phyloP scores from a whole-genome alignment of 495 filamentous ascomycete genomes.

The Daldinia grandis region DNA sequence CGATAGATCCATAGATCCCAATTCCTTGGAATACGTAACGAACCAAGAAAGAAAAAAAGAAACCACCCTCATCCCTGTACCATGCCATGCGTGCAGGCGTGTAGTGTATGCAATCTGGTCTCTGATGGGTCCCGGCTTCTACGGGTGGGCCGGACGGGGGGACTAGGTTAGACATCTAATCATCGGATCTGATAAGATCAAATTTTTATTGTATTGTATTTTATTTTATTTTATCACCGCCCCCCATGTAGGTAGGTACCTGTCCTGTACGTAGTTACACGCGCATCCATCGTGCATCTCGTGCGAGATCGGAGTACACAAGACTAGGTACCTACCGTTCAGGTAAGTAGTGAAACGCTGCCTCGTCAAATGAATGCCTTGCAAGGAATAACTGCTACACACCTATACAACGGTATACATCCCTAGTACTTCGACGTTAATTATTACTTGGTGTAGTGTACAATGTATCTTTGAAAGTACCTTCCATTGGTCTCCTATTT shows the following conservation, averaged over 20 bases:
- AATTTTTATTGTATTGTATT: no score
- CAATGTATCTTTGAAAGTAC: no score
- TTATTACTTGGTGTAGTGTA: no score
- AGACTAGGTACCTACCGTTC: background rate
- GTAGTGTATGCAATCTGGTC: conserved; percentile 13
- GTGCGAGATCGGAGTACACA: conserved; percentile 44
- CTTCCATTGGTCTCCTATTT: no score
- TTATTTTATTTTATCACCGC: no score
- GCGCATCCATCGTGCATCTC: background rate
- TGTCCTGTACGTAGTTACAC: background rate
- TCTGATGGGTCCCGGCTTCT: background rate
- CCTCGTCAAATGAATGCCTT: conserved; percentile 11
- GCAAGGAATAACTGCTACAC: background rate
- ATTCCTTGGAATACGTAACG: conserved; percentile 4
- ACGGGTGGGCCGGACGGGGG: conserved; percentile 8
- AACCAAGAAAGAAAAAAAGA: conserved; percentile 2
- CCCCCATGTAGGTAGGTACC: no score
- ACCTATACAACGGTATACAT: conserved; percentile 15
- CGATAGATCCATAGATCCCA: background rate
- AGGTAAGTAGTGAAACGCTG: conserved; percentile 9
- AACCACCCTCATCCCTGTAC: conserved; percentile 16
- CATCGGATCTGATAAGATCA: conserved; percentile 58
- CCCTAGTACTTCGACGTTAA: conserved; percentile 12
- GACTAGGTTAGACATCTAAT: conserved; percentile 53
- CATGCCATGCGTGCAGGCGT: no score